Percentiles rank a stretch among this genome's conserved stretches.
Conservation (phyloP, 768 basidiomycete species). For the Cyclocybe aegerita region DNA sequence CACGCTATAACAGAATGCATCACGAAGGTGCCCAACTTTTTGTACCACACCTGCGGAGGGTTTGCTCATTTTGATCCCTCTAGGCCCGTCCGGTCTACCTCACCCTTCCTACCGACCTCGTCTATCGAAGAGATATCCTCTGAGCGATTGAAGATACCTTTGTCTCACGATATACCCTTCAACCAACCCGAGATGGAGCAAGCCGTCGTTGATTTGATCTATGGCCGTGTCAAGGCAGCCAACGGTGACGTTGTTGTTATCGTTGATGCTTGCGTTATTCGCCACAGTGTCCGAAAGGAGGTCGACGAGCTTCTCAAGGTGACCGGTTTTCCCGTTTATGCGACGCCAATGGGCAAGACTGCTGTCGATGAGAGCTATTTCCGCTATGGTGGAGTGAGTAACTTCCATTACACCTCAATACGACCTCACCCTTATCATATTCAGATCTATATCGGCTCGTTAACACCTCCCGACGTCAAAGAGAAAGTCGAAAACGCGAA, state of each 20-base stretch:
- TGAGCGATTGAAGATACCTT: constrained; percentile 56
- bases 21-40: constrained; percentile 35
- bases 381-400: constrained; percentile 68
- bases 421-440: not conserved
- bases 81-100: constrained; percentile 84
- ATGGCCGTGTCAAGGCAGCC: constrained; percentile 56
- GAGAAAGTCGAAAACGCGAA: constrained; percentile 69
- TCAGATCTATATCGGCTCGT: constrained; percentile 71
- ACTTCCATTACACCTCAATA: not conserved
- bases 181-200: constrained; percentile 59
- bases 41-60: too few relatives aligned
- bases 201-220: constrained; percentile 71
- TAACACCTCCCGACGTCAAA: constrained; percentile 62
- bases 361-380: constrained; percentile 62
- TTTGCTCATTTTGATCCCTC: not conserved
- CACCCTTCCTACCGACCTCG: constrained; percentile 78
- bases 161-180: constrained; percentile 43
- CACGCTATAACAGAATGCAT: constrained; percentile 69
- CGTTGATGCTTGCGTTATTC: constrained; percentile 75
- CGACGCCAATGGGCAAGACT: constrained; percentile 77
- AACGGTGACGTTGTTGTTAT: constrained; percentile 67
- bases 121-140: constrained; percentile 60
- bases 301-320: constrained; percentile 57
- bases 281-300: constrained; percentile 63
- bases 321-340: constrained; percentile 70